These are phyloP conservation scores for Fusarium miscanthi DNA, from an alignment of 2,329 filamentous ascomycete genomes.

Conservation along the genomic window DNA sequence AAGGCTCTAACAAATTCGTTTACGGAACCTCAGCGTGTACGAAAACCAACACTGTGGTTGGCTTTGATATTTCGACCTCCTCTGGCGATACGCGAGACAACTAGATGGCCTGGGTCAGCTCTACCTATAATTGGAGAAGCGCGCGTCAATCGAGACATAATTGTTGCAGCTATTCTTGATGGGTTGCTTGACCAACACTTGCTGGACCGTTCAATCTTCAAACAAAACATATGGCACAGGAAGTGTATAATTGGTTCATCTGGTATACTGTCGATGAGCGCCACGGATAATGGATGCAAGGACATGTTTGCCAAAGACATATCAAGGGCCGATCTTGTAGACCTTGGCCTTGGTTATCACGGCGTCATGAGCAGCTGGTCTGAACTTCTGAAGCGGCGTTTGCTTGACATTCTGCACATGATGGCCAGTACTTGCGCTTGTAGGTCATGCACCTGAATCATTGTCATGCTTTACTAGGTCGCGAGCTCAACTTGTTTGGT, in stretches of 20 bases:
- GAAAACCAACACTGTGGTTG: not conserved
- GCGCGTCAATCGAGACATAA: conserved; percentile 40
- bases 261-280: not conserved
- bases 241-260: conserved; percentile 8
- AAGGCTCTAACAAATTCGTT: not conserved
- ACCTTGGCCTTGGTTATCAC: not conserved
- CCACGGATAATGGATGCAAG: conserved; percentile 3
- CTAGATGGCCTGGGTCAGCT: not conserved
- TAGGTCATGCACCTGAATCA: not conserved
- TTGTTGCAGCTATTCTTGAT: conserved; percentile 10
- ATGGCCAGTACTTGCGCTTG: not conserved
- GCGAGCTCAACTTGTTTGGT: not conserved
- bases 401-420: not conserved
- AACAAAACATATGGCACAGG: not conserved
- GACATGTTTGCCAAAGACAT: not conserved
- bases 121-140: conserved; percentile 21
- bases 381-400: not conserved
- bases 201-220: not conserved
- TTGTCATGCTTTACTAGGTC: not conserved
- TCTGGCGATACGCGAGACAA: conserved; percentile 19
- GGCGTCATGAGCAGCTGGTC: not conserved
- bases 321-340: not conserved
- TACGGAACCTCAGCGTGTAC: conserved; percentile 5
- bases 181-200: conserved; percentile 1
- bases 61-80: conserved; percentile 7